These are phyloP conservation scores for Ophiosphaerella narmari DNA, from an alignment of 2,329 filamentous ascomycete species.

Conservation along the genomic window DNA sequence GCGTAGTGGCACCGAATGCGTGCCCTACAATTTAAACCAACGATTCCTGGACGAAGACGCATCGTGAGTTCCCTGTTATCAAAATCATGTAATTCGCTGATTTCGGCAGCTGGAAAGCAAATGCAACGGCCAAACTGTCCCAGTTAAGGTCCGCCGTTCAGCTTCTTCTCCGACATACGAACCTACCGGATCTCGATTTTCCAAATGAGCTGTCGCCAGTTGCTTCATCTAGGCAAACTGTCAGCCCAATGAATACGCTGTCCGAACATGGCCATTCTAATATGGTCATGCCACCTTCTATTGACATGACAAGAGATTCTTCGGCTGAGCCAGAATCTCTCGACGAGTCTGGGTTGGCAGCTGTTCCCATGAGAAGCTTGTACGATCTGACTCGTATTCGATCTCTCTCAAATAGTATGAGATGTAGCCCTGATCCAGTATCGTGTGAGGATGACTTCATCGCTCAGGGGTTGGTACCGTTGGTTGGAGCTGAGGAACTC, in stretches of 20 bases:
- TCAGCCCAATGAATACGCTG: slow-evolving; percentile 30
- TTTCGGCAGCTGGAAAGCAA: slow-evolving; percentile 36
- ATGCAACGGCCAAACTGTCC: slow-evolving; percentile 29
- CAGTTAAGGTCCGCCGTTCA: slow-evolving; percentile 35
- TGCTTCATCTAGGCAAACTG: slow-evolving; percentile 11
- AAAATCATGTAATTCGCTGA: slow-evolving; percentile 1
- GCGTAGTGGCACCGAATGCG: slow-evolving; percentile 73
- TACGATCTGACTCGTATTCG: slow-evolving; percentile 41
- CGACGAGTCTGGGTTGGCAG: slow-evolving; percentile 31
- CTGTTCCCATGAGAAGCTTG: slow-evolving; percentile 41
- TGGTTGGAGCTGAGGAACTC: slow-evolving; percentile 35
- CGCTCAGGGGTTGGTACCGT: slow-evolving; percentile 31
- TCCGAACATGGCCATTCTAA: slow-evolving; percentile 30
- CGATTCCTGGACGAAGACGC: slow-evolving; percentile 40
- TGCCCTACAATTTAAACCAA: slow-evolving; percentile 61
- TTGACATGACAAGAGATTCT: slow-evolving; percentile 43
- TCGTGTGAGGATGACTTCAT: slow-evolving; percentile 40
- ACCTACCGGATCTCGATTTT: slow-evolving; percentile 29
- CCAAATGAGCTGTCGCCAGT: slow-evolving; percentile 16
- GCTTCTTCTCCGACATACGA: slow-evolving; percentile 31
- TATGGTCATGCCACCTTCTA: slow-evolving; percentile 32
- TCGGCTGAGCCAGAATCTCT: slow-evolving; percentile 35
- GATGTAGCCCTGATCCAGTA: slow-evolving; percentile 29
- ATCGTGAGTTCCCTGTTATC: slow-evolving; percentile 22
- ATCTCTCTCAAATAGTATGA: slow-evolving; percentile 36